phyloP scores from a whole-genome alignment of 139 green algal genomes.

The Chlamydomonas applanata region DNA sequence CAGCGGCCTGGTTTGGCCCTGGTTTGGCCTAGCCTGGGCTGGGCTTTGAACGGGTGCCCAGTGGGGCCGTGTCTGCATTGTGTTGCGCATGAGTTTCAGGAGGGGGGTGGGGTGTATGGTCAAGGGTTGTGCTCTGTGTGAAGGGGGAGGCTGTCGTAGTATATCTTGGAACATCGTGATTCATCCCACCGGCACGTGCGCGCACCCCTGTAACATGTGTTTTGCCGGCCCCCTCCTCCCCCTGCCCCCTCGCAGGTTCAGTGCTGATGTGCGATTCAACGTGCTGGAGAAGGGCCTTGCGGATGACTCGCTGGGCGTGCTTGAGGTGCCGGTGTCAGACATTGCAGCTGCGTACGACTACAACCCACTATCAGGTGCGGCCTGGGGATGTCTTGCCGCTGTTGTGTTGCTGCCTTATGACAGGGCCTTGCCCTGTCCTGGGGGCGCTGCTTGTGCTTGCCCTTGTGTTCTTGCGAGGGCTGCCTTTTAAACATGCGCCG shows the following conservation, averaged over 20 bases:
- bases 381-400: neutral
- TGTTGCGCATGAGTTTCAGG: neutral
- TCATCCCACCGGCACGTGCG: too few relatives aligned
- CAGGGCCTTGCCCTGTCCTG: neutral
- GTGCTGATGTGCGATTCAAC: neutral
- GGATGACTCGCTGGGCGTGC: neutral
- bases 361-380: conserved; percentile 7
- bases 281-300: conserved; percentile 7
- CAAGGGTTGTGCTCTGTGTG: too few relatives aligned
- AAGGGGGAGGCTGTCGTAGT: too few relatives aligned
- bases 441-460: neutral
- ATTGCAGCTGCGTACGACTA: neutral
- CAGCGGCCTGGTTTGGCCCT: too few relatives aligned
- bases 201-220: too few relatives aligned
- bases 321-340: conserved; percentile 3
- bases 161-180: too few relatives aligned
- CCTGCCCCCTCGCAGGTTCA: neutral
- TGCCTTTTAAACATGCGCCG: neutral
- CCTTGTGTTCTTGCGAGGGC: neutral
- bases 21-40: neutral
- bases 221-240: too few relatives aligned
- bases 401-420: neutral
- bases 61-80: neutral
- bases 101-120: too few relatives aligned
- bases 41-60: neutral